phyloP scores from a whole-genome alignment of 441 rosid genomes.

The Brassica hybrid region DNA sequence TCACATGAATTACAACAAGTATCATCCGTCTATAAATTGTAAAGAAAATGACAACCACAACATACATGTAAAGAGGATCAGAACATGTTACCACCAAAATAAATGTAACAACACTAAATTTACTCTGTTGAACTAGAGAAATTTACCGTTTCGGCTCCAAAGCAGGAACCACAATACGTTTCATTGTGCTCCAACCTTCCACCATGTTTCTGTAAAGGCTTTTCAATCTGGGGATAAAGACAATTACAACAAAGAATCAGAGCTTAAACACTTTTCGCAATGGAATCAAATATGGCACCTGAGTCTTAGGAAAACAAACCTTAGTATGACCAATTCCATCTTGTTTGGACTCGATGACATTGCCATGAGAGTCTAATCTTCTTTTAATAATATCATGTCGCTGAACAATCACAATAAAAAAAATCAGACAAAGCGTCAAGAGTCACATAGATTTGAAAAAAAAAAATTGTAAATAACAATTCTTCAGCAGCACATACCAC shows the following conservation, averaged over 20 bases:
- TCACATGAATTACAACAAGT: constrained; percentile 92
- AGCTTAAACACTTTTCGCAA: constrained; percentile 6
- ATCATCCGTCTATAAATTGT: constrained; percentile 58
- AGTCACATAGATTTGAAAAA: background rate
- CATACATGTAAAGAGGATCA: constrained; percentile 10
- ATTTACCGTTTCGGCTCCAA: constrained; percentile 98
- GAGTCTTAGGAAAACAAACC: constrained; percentile 39
- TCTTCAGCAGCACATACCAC: constrained; percentile 57
- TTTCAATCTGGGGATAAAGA: constrained; percentile 68
- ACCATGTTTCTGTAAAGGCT: constrained; percentile 94
- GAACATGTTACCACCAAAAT: background rate
- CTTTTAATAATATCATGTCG: constrained; percentile 61
- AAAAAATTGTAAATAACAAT: constrained; percentile 1
- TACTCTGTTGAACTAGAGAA: too few species aligned
- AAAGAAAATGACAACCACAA: background rate
- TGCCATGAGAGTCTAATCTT: constrained; percentile 57
- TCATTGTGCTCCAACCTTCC: constrained; percentile 99
- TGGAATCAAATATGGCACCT: background rate
- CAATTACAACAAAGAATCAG: background rate
- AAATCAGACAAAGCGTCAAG: constrained; percentile 4
- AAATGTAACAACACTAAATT: background rate
- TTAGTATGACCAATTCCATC: constrained; percentile 69
- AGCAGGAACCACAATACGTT: constrained; percentile 96
- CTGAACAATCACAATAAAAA: constrained; percentile 33
- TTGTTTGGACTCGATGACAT: constrained; percentile 54